These are phyloP conservation scores for Leccinum variicolor DNA, from an alignment of 768 basidiomycete species.

Conservation along the genomic window DNA sequence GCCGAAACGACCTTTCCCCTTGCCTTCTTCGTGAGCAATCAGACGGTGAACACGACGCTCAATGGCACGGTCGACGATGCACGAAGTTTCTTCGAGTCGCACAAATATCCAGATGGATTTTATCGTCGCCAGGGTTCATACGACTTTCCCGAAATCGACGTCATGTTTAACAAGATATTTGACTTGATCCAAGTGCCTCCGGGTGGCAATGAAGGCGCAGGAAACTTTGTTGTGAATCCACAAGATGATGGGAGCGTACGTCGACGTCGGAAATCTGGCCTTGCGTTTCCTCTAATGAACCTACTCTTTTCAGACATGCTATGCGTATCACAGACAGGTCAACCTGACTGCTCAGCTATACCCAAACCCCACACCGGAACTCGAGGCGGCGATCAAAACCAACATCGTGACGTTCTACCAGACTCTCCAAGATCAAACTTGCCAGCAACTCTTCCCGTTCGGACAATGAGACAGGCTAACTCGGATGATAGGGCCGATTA, in stretches of 20 bases:
- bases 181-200: constrained; percentile 6
- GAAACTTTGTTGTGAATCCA: constrained; percentile 12
- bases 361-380: constrained; percentile 19
- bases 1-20: constrained; percentile 21
- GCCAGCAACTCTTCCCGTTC: constrained; percentile 18
- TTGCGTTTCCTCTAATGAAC: not conserved
- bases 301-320: constrained; percentile 11
- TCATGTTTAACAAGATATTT: constrained; percentile 1
- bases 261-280: not conserved
- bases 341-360: constrained; percentile 21
- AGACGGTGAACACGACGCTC: constrained; percentile 16
- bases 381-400: constrained; percentile 19
- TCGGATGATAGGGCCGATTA: not conserved
- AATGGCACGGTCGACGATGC: constrained; percentile 14
- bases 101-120: constrained; percentile 19
- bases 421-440: constrained; percentile 4
- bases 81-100: constrained; percentile 16
- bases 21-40: constrained; percentile 24
- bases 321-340: constrained; percentile 17
- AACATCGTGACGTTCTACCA: constrained; percentile 19
- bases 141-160: not conserved
- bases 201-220: constrained; percentile 16
- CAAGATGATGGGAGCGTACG: constrained; percentile 12
- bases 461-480: constrained; percentile 6
- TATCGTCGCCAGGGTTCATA: constrained; percentile 18